phyloP scores from a whole-genome alignment of 2,329 filamentous ascomycete genomes.

The Mycosphaerella arachidis region DNA sequence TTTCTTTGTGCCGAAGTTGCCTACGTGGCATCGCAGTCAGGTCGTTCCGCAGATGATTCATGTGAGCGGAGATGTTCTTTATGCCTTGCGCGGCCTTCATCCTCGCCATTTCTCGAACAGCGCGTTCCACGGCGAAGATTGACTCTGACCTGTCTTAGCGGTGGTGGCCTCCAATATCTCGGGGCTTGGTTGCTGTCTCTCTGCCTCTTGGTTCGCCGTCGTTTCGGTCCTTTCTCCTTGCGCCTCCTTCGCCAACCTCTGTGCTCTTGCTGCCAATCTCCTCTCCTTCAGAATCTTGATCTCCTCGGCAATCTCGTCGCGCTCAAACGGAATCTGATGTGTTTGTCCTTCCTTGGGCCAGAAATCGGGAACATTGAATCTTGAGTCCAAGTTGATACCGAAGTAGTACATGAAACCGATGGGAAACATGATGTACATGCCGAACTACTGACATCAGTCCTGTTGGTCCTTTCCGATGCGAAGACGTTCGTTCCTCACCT shows the following conservation, averaged over 20 bases:
- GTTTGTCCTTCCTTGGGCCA: constrained; percentile 82
- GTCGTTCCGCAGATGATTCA: too few species aligned
- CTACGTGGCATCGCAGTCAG: too few species aligned
- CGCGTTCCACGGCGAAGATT: neutral
- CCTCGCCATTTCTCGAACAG: constrained; percentile 1
- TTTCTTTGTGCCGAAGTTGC: too few species aligned
- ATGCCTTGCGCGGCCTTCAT: neutral
- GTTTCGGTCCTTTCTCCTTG: constrained; percentile 26
- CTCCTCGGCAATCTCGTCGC: constrained; percentile 79
- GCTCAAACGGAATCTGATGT: constrained; percentile 70
- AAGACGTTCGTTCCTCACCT: constrained; percentile 51
- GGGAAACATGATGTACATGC: constrained; percentile 97
- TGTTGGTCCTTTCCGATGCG: neutral
- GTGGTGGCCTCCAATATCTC: constrained; percentile 25
- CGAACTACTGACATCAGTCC: constrained; percentile 60
- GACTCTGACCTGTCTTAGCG: neutral
- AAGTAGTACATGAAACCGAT: constrained; percentile 99
- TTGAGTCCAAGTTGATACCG: constrained; percentile 91
- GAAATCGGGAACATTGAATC: constrained; percentile 84
- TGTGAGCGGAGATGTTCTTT: neutral
- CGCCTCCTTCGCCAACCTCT: constrained; percentile 41
- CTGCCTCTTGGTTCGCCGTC: constrained; percentile 22
- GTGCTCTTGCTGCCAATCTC: constrained; percentile 45
- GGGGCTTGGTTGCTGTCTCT: constrained; percentile 19
- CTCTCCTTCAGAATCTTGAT: constrained; percentile 62